Base-by-base conservation (phyloP, 2,329 filamentous ascomycete species). In the Neurospora crassa region DNA sequence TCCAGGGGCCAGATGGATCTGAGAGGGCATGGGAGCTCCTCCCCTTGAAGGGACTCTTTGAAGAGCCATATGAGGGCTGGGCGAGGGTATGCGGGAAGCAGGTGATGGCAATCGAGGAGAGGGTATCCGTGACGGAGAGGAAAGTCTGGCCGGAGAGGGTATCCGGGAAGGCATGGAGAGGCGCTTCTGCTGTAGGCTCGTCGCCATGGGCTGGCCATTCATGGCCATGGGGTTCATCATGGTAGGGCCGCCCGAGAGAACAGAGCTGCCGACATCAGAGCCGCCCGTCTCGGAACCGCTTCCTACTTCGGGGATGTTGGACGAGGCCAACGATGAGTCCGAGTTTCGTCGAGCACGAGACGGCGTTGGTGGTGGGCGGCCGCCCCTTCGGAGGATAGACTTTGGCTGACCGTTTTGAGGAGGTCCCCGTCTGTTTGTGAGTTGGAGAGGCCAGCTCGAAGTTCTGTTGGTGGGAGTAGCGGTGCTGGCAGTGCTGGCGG, bases 241-340 rank as follows among this genome's bases (percentile, higher is more conserved):
- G 24, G 34, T 37, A 16, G 53, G 53, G 29, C 53, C 53, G 11
- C 29, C 53, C 14, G 53, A 63, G 29, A 63, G 53, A 63, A 63
- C 53, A 37, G 53, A 63, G 53, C 53, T 63, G 10, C 53, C 53
- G 53, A 63, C 29, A 63, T 63, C 53, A 37, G 53, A 63, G 41
- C 63, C 68, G 18, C 73, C 67, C 67, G 73, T 43, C 40, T 76
- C 75, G 7, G 75, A 75, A 69, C 76, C 74, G 53, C 72, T 74
- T 20, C 73, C 74, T 5, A 73, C 68, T 10, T 72, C 72, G 41
- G 74, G 74, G 14, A 75, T 43, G 69, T 75, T 76, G 63, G 76
- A 77, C 14, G 76, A 76, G 40, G 75, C 76, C 73, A 77, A 70
- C 12, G 75, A 77, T 2, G 73, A 76, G 72, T 77, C 76, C n/a